phyloP scores from a whole-genome alignment of 2,329 filamentous ascomycete genomes.

The Pseudogymnoascus sp. region DNA sequence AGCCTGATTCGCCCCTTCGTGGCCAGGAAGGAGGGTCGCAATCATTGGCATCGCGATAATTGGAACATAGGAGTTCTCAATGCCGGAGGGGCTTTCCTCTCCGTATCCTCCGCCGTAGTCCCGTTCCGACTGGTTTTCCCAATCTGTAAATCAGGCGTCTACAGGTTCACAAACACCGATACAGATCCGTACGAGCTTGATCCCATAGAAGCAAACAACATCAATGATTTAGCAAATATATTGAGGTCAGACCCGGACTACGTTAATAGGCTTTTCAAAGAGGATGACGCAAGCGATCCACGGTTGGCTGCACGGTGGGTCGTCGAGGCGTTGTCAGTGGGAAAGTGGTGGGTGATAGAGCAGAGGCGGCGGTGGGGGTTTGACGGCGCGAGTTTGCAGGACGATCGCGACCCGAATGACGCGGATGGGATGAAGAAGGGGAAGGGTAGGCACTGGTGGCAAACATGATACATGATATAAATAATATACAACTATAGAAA shows the following conservation, averaged over 20 bases:
- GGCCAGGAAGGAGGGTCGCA: slow-evolving; percentile 28
- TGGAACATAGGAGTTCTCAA: slow-evolving; percentile 26
- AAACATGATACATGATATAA: too few species aligned
- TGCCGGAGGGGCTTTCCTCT: slow-evolving; percentile 23
- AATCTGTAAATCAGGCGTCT: slow-evolving; percentile 20
- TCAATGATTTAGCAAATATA: slow-evolving; percentile 23
- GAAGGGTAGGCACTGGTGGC: too few species aligned
- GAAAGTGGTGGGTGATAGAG: slow-evolving; percentile 34
- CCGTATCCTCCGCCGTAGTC: slow-evolving; percentile 20
- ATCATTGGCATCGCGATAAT: too few species aligned
- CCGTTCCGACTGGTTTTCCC: slow-evolving; percentile 23
- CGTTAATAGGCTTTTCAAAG: slow-evolving; percentile 13
- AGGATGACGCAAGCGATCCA: too few species aligned
- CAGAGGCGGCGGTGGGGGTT: slow-evolving; percentile 23
- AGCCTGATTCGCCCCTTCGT: slow-evolving; percentile 38
- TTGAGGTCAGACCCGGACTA: slow-evolving; percentile 26
- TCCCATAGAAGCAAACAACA: slow-evolving; percentile 29
- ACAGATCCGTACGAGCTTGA: slow-evolving; percentile 31
- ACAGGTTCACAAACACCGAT: slow-evolving; percentile 31
- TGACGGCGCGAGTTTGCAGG: slow-evolving; percentile 19
- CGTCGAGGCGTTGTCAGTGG: slow-evolving; percentile 30
- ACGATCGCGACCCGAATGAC: slow-evolving; percentile 22
- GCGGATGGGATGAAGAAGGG: neutral
- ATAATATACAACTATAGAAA: too few species aligned
- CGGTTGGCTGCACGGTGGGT: slow-evolving; percentile 29